A percentile compares a stretch with the other conserved stretches of the same genome.
Conservation (phyloP, 192 early-diverging fungal genomes). For the Spizellomyces punctatus region DNA sequence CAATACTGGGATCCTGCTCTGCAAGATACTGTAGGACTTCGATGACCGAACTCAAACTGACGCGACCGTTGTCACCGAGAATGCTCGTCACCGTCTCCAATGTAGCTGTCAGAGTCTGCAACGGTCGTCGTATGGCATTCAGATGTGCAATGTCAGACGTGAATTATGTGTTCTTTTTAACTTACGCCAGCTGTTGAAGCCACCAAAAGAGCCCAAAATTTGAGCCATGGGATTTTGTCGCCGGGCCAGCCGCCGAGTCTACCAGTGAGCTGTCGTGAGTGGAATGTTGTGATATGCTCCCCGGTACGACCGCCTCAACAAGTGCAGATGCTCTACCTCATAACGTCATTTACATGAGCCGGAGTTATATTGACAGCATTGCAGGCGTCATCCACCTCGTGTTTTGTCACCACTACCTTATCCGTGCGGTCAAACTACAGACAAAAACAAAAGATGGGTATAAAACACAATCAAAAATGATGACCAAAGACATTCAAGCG, state of each 20-base stretch:
- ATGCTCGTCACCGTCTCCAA: constrained; percentile 33
- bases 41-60: constrained; percentile 25
- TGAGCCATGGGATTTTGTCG: constrained; percentile 47
- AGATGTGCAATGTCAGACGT: neutral
- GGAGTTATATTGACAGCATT: constrained; percentile 23
- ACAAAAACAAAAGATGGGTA: neutral
- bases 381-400: constrained; percentile 43
- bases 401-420: constrained; percentile 12
- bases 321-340: constrained; percentile 17
- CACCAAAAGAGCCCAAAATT: constrained; percentile 49
- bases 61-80: constrained; percentile 37
- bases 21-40: constrained; percentile 39
- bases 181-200: constrained; percentile 45
- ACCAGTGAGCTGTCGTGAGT: neutral
- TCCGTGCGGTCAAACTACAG: constrained; percentile 21
- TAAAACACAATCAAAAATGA: neutral
- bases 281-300: neutral
- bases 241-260: constrained; percentile 48
- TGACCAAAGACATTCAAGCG: too few relatives aligned
- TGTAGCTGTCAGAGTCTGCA: constrained; percentile 42
- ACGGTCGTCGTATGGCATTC: neutral
- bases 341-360: constrained; percentile 31
- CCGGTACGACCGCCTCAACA: neutral
- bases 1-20: constrained; percentile 28
- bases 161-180: neutral